Evolutionary conservation across 495 filamentous ascomycete species (phyloP).

Genomic region (Podospora bellae-mahoneyi): DNA sequence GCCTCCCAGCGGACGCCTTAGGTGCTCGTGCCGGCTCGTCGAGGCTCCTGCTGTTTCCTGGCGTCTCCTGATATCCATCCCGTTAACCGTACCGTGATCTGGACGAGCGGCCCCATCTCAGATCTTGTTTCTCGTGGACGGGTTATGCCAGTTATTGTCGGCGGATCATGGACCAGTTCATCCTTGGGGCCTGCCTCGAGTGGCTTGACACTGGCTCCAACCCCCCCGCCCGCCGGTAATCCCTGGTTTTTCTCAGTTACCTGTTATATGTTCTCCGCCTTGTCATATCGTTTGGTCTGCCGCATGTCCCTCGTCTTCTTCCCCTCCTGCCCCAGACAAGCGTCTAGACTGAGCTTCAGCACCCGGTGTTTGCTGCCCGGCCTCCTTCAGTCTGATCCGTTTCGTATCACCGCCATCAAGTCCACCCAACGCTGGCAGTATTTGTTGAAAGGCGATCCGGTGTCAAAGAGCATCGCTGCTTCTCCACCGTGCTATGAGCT

Average conservation of each 20-base stretch:
- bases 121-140: slow-evolving; percentile 1
- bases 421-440: slow-evolving; percentile 6
- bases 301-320: background rate
- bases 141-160: background rate
- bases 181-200: slow-evolving; percentile 7
- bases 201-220: slow-evolving; percentile 3
- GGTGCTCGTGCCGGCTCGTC: background rate
- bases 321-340: slow-evolving; percentile 2
- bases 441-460: background rate
- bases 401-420: background rate
- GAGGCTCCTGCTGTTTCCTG: background rate
- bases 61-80: background rate
- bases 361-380: background rate
- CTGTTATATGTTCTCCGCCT: background rate
- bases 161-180: slow-evolving; percentile 8
- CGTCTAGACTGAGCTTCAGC: slow-evolving; percentile 5
- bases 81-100: background rate
- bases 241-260: background rate
- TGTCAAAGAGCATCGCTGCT: background rate
- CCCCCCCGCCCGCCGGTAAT: background rate
- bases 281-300: slow-evolving; percentile 8
- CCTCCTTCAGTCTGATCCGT: slow-evolving; percentile 2
- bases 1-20: background rate
- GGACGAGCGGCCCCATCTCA: background rate
- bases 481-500: slow-evolving; percentile 6